Percentiles rank a stretch among this genome's conserved stretches.
Evolutionary conservation across 306 rosid genomes (phyloP).

Genomic region (Arachis stenosperma): DNA sequence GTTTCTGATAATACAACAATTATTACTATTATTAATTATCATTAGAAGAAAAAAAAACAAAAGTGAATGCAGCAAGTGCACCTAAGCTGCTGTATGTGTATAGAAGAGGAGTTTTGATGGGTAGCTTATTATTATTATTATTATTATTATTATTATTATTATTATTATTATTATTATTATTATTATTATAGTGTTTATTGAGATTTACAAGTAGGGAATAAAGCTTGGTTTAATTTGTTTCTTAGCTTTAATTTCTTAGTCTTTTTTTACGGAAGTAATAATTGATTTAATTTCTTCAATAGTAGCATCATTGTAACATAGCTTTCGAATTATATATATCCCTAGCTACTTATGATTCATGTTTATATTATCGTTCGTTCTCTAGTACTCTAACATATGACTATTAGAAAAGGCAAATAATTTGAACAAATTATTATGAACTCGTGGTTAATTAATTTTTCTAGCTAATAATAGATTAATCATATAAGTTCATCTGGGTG

Average conservation of each 20-base stretch:
- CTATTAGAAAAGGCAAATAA: background rate
- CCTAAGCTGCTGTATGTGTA: background rate
- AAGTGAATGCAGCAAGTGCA: slow-evolving; percentile 18
- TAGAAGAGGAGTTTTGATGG: slow-evolving; percentile 14
- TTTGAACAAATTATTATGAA: slow-evolving; percentile 19
- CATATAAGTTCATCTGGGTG: background rate
- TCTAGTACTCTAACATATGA: slow-evolving; percentile 16
- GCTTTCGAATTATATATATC: slow-evolving; percentile 24
- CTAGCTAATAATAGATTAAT: background rate
- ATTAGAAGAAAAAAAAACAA: no score
- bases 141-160: no score
- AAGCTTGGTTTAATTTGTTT: slow-evolving; percentile 1
- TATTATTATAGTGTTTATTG: background rate
- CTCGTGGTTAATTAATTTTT: slow-evolving; percentile 1
- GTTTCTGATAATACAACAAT: slow-evolving; percentile 43
- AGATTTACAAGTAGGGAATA: slow-evolving; percentile 24
- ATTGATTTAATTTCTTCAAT: slow-evolving; percentile 34
- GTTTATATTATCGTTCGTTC: background rate
- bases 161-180: slow-evolving; percentile 30
- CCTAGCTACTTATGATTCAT: no score
- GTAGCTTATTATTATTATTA: slow-evolving; percentile 27
- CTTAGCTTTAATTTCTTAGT: background rate
- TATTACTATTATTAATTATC: no score
- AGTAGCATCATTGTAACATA: slow-evolving; percentile 4
- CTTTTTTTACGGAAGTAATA: slow-evolving; percentile 21